Evolutionary conservation across 352 stramenopile species (phyloP), one percentile per base, ranked within the genome.

Genomic region (Phytophthora tubulina): DNA sequence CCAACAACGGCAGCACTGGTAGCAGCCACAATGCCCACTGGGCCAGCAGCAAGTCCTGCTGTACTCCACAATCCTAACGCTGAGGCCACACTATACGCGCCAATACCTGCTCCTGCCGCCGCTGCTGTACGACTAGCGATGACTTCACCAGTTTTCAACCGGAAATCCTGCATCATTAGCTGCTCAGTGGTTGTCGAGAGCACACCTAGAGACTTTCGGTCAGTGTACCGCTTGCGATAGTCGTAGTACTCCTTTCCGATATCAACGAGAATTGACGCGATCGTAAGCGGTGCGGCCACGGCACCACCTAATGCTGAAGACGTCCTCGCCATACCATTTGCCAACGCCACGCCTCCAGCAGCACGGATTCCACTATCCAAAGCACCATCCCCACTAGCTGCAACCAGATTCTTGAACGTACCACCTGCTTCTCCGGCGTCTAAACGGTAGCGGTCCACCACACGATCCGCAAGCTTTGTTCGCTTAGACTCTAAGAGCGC

Each of bases 221-320:
- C 86, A n/a, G 76, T 87, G 57, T 92, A 82, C 33, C 87, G 87
- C 49, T 90, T 81, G 41, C 89, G 86, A 72, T 93, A 96, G 15
- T 94, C 78, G 53, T 91, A 91, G 58, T 94, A 96, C 58, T 96
- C 89, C 45, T 94, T 94, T 13, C 89, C 88, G 36, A 96, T 86
- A 67, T 96, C 89, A 14, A 96, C 87, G 3, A 96, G 75, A 50
- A 96, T 96, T 32, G 89, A 94, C 5, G 89, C 89, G 45, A 96
- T 88, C 8, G 89, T 86, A 13, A 95, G 73, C 1, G 89, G 89
- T 8, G 89, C 89, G 8, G 88, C 89, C 2, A 93, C 82, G 17
- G 84, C 82, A 59, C 83, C 84, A 58, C 85, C 80, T 17, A 94
- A 63, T 6, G 51, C 59, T 15, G 82, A 84, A 14, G 84, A 88